Base-by-base conservation (phyloP, 805 yeast species). In the Starmerella potacharoeniae region DNA sequence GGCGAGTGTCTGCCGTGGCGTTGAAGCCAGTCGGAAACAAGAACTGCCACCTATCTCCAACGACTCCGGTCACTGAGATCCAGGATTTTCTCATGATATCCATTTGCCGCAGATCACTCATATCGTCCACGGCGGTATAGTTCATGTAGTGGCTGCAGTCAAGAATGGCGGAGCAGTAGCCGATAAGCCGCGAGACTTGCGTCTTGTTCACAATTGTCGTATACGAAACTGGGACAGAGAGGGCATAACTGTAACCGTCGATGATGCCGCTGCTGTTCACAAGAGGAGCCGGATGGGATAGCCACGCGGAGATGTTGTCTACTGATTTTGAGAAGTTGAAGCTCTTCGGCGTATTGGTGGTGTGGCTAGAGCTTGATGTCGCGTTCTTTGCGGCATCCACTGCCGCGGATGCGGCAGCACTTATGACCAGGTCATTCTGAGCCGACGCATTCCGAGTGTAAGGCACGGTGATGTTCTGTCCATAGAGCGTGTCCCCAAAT, bases 161-260 rank as follows among this genome's bases (percentile, higher is more conserved):
- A 11, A 55, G n/a, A 1, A 60, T 58, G 2, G 56, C 57, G 2
- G 62, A 58, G 33, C 58, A 58, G 50, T 58, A 61, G 14, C 62
- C 64, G 2, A 61, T 41, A 5, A 55, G 40, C 13, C 47, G 47
- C 33, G 58, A 46, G 1, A 51, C 51, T 29, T 55, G 59, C 0
- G 53, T 52, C 11, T 45, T 35, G 16, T 50, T 55, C 4, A 22
- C 13, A 14, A 58, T 41, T 2, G 45, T 22, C 11, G 44, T 30
- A 14, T 43, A 29, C 10, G 47, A 28, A 8, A 58, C 36, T 2
- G 62, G 62, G 6, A 44, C 16, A 1, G 56, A 54, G 14, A 53
- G 17, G 0, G 62, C 54, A 47, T 44, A 52, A 39, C 58, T 50
- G 54, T 57, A 56, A 1, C 58, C 55, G 11, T 40, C 29, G 30